Percentiles rank a stretch among this genome's conserved stretches.
Conservation (phyloP, 2,329 filamentous ascomycete genomes). For the Clarireedia paspali region DNA sequence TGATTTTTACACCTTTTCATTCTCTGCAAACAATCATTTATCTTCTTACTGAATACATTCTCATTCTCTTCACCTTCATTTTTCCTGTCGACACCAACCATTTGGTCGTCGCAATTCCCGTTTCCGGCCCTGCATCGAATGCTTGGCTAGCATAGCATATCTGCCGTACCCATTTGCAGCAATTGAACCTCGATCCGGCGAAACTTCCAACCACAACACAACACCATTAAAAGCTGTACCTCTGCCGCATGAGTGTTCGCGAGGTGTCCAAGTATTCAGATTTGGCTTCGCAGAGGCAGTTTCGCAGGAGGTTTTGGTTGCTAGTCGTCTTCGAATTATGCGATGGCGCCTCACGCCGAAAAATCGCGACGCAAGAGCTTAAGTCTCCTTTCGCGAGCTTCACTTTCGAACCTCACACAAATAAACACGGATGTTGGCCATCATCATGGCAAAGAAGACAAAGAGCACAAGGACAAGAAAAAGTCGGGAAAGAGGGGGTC, state of each 20-base stretch:
- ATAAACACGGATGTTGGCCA: slow-evolving; percentile 22
- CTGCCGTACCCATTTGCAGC: slow-evolving; percentile 1
- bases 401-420: slow-evolving; percentile 18
- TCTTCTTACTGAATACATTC: neutral
- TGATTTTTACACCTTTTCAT: slow-evolving; percentile 6
- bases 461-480: slow-evolving; percentile 24
- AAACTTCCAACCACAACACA: slow-evolving; percentile 1
- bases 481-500: slow-evolving; percentile 23
- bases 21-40: slow-evolving; percentile 7
- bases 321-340: slow-evolving; percentile 10
- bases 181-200: slow-evolving; percentile 4
- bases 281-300: slow-evolving; percentile 5
- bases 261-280: neutral
- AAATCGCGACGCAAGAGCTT: slow-evolving; percentile 26
- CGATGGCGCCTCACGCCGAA: slow-evolving; percentile 22
- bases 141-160: neutral
- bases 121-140: slow-evolving; percentile 4
- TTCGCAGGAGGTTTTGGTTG: slow-evolving; percentile 3
- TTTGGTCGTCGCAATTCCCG: neutral
- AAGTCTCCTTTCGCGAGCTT: slow-evolving; percentile 23
- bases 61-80: slow-evolving; percentile 2
- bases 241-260: slow-evolving; percentile 8
- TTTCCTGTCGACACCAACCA: neutral
- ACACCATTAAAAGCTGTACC: slow-evolving; percentile 1
- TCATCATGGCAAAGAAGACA: slow-evolving; percentile 11